Conservation (phyloP, 352 stramenopile species). For the Pythium guiyangense region DNA sequence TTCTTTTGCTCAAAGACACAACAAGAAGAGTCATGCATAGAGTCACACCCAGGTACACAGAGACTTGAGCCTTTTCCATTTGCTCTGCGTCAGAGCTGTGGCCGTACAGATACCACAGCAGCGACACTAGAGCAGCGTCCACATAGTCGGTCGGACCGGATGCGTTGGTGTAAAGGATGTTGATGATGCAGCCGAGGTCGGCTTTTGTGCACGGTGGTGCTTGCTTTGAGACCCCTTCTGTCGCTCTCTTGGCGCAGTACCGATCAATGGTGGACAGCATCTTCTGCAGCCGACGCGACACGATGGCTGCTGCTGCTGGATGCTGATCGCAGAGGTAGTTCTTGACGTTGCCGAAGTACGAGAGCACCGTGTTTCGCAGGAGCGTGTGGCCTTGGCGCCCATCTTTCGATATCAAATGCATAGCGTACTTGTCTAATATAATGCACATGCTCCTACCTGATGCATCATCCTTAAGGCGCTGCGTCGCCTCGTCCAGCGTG, state of each 20-base stretch:
- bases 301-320: not conserved
- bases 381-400: not conserved
- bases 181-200: not conserved
- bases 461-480: not conserved
- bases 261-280: not conserved
- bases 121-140: not conserved
- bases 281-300: not conserved
- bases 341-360: slow-evolving; percentile 14
- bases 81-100: slow-evolving; percentile 13
- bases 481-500: not conserved
- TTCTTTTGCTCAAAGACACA: not conserved
- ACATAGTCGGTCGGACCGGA: not conserved
- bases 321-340: slow-evolving; percentile 9
- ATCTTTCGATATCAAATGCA: not conserved
- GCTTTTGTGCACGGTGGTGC: not conserved
- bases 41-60: slow-evolving; percentile 7
- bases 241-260: slow-evolving; percentile 1
- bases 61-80: slow-evolving; percentile 17
- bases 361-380: slow-evolving; percentile 4
- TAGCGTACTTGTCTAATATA: slow-evolving; percentile 1
- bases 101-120: slow-evolving; percentile 2
- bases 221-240: not conserved
- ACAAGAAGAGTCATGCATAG: not conserved
- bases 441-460: not conserved
- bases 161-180: not conserved